Percentiles rank a stretch among this genome's conserved stretches.
Conservation (phyloP, 2,329 filamentous ascomycete genomes). For the Claviceps spartinae region DNA sequence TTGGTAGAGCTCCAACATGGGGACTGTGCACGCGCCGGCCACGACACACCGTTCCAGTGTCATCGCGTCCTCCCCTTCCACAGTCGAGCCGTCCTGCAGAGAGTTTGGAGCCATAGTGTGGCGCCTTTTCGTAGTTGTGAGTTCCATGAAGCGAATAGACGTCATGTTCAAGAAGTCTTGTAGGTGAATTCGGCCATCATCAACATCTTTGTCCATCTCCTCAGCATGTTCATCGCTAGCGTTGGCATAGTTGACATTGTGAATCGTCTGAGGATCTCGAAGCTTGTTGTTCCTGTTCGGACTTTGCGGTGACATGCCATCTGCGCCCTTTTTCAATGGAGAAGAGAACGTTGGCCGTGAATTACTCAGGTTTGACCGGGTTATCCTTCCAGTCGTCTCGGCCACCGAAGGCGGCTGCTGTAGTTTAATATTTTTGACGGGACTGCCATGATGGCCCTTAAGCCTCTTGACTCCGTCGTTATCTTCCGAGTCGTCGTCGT, state of each 20-base stretch:
- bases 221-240: slow-evolving; percentile 24
- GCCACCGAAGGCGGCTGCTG: slow-evolving; percentile 55
- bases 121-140: slow-evolving; percentile 88
- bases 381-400: slow-evolving; percentile 49
- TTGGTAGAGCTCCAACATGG: slow-evolving; percentile 88
- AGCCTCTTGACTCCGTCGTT: slow-evolving; percentile 53
- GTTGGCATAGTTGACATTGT: slow-evolving; percentile 31
- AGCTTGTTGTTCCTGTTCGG: slow-evolving; percentile 42
- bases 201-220: slow-evolving; percentile 33
- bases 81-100: slow-evolving; percentile 27
- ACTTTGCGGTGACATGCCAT: slow-evolving; percentile 38
- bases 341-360: slow-evolving; percentile 31
- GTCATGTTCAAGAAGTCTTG: slow-evolving; percentile 93
- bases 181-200: slow-evolving; percentile 56
- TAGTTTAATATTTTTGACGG: slow-evolving; percentile 61
- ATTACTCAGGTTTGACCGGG: slow-evolving; percentile 29
- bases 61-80: slow-evolving; percentile 34
- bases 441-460: slow-evolving; percentile 58
- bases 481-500: slow-evolving; percentile 46
- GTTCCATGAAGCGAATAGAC: slow-evolving; percentile 94
- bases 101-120: slow-evolving; percentile 58
- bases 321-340: slow-evolving; percentile 29
- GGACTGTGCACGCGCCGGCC: slow-evolving; percentile 79
- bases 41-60: slow-evolving; percentile 68
- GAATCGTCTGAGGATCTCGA: slow-evolving; percentile 32